Base-by-base conservation (phyloP, 2,329 filamentous ascomycete genomes). In the Aspergillus spinulosporus region DNA sequence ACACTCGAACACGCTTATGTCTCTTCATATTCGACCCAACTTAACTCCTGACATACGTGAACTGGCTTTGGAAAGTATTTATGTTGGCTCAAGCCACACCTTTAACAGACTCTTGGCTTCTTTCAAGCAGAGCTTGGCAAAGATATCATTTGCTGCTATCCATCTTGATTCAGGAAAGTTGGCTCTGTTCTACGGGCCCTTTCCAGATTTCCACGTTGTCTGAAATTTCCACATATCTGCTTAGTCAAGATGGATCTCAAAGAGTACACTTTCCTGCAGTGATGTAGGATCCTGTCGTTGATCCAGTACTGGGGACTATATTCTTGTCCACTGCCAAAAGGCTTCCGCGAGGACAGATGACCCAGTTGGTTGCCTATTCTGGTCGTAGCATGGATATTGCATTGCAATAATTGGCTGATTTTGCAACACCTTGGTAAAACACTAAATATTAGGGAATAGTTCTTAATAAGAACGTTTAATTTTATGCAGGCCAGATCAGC, bases 281-380 rank as follows among this genome's bases (percentile, higher is more conserved):
- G 45, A 21, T 48, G 31, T 5, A 36, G 12, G 45, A 48, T 21
- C 31, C 45, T 15, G n/a, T 36, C 11, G 45, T 48, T 48, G 45
- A 48, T 48, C 45, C 45, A 36, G 45, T 48, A 8, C 45, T 48
- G 29, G 29, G 45, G 8, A 48, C 45, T 36, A 48, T 21, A 48
- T 48, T 48, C 31, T 48, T n/a, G 14, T 48, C 34, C n/a, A 36
- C 29, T 34, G 29, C 15, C 12, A 48, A 31, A 21, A 48, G 36
- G 9, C 31, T 14, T 36, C 45, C 29, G 15, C 3, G 3, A 15
- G 45, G 45, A 34, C 45, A 3, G 14, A 48, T 26, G 31, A 48
- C 45, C n/a, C 4, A 36, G 29, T 36, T 48, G 29, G 45, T 48
- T 21, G n/a, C 29, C 45, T 48, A 48, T 31, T 48, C 45, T 21